Percentiles rank a stretch among this genome's conserved stretches.
phyloP scores from a whole-genome alignment of 371 early-diverging fungal genomes.

The Saksenaea oblongispora region DNA sequence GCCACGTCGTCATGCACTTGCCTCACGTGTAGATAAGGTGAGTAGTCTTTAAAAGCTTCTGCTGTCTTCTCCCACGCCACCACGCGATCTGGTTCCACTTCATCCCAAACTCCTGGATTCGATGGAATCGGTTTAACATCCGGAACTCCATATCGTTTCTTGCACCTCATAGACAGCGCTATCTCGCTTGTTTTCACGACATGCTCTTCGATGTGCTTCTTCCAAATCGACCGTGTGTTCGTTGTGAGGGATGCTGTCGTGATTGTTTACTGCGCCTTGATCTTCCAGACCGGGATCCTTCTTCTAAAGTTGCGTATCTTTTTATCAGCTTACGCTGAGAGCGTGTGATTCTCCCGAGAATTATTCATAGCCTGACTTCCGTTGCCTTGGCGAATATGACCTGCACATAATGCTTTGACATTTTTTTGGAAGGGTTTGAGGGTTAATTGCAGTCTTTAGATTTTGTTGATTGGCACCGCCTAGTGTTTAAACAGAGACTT shows the following conservation, averaged over 20 bases:
- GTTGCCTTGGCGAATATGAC: too few species aligned
- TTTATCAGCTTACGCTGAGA: background rate
- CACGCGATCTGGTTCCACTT: slow-evolving; percentile 27
- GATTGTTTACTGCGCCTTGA: background rate
- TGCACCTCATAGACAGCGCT: slow-evolving; percentile 31
- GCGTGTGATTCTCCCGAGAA: background rate
- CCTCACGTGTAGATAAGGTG: slow-evolving; percentile 14
- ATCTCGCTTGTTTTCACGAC: slow-evolving; percentile 22
- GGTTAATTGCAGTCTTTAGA: too few species aligned
- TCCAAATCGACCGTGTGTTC: background rate
- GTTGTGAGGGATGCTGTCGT: background rate
- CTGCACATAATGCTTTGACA: too few species aligned
- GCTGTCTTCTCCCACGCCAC: slow-evolving; percentile 23
- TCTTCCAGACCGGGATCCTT: background rate
- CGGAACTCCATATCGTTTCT: slow-evolving; percentile 15
- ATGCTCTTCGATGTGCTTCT: background rate
- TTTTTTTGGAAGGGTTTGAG: too few species aligned
- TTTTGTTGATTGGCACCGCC: too few species aligned
- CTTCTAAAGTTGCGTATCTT: background rate
- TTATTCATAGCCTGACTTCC: background rate
- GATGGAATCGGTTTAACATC: slow-evolving; percentile 27
- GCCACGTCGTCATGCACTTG: background rate
- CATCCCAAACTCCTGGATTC: slow-evolving; percentile 26
- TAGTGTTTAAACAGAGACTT: too few species aligned
- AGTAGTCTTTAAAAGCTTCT: slow-evolving; percentile 11